These are phyloP conservation scores for Clohesyomyces aquaticus DNA, from an alignment of 495 filamentous ascomycete species.

Conservation along the genomic window DNA sequence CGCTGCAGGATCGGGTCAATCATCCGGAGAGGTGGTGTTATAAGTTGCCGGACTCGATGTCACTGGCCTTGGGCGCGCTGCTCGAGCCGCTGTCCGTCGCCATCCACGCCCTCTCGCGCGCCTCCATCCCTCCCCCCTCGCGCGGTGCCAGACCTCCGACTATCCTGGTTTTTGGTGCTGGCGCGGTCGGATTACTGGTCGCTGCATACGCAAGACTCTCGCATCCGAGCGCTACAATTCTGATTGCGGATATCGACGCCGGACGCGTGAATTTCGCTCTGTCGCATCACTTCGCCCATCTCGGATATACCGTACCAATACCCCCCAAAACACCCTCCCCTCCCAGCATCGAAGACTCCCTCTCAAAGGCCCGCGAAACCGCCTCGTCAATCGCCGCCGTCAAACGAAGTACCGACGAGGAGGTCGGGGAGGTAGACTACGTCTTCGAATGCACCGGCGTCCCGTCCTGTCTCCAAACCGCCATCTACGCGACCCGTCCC, in stretches of 20 bases:
- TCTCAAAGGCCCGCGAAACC: constrained; percentile 63
- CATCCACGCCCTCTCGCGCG: no score
- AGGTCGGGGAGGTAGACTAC: constrained; percentile 69
- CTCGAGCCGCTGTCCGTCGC: constrained; percentile 81
- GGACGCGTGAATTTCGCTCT: constrained; percentile 74
- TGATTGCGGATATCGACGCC: constrained; percentile 80
- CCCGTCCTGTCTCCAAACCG: constrained; percentile 80
- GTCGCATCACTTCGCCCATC: constrained; percentile 68
- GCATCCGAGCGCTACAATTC: constrained; percentile 64
- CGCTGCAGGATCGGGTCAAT: constrained; percentile 76
- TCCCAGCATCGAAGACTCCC: constrained; percentile 58
- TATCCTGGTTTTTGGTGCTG: constrained; percentile 81
- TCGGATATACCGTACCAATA: constrained; percentile 51
- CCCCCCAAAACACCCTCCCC: constrained; percentile 56
- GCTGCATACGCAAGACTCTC: constrained; percentile 71
- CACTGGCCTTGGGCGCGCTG: constrained; percentile 71
- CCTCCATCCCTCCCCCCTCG: no score
- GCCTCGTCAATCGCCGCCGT: constrained; percentile 56
- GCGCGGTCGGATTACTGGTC: constrained; percentile 76
- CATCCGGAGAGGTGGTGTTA: constrained; percentile 73
- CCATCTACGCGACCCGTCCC: constrained; percentile 75
- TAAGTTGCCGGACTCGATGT: constrained; percentile 67
- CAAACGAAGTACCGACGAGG: constrained; percentile 51
- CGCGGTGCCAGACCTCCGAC: no score
- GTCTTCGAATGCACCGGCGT: constrained; percentile 94